Percentiles rank a stretch among this genome's conserved stretches.
These are phyloP conservation scores for Rhexocercosporidium sp. DNA, from an alignment of 2,329 filamentous ascomycete genomes.

Conservation along the genomic window DNA sequence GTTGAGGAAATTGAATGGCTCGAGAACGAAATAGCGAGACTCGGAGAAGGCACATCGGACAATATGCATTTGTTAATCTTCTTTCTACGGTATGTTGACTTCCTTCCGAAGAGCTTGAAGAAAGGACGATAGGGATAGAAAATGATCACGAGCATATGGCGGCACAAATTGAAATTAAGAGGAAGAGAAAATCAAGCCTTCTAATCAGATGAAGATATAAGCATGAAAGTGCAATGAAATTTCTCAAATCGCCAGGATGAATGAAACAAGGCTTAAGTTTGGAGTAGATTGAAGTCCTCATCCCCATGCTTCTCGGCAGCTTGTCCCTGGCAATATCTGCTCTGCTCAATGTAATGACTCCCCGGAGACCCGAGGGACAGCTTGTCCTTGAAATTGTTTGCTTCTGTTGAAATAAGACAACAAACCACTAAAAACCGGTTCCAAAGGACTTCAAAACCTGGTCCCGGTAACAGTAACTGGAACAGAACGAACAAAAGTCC, in stretches of 20 bases:
- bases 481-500: background rate
- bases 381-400: background rate
- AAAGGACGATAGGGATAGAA: no score
- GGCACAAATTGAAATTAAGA: no score
- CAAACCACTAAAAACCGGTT: background rate
- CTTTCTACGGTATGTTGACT: no score
- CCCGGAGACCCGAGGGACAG: no score
- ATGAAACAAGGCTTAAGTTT: background rate
- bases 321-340: background rate
- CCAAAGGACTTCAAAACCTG: background rate
- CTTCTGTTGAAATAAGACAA: background rate
- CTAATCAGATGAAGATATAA: background rate
- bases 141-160: no score
- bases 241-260: background rate
- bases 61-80: no score
- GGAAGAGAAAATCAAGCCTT: background rate
- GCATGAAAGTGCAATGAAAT: background rate
- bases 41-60: no score
- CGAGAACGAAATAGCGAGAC: no score
- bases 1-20: no score
- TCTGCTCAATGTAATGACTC: background rate
- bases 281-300: background rate
- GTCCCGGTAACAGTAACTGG: no score
- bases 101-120: no score
- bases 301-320: background rate